Conservation (phyloP, 2,329 filamentous ascomycete genomes). For the Phyllosticta citrichinensis region DNA sequence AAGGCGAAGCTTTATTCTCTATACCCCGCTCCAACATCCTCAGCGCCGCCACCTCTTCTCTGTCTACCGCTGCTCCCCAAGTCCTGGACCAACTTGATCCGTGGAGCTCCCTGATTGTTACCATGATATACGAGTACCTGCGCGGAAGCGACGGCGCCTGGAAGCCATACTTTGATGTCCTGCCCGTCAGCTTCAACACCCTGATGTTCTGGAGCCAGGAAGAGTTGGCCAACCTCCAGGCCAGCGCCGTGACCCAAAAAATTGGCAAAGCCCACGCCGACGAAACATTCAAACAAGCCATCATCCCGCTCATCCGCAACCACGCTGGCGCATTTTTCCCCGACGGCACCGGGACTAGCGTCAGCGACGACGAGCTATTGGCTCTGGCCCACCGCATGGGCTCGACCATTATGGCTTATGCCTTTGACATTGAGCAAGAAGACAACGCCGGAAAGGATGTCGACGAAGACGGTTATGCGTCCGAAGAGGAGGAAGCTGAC, state of each 20-base stretch:
- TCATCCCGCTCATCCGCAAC: conserved; percentile 43
- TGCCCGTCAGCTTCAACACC: conserved; percentile 65
- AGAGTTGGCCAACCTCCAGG: conserved; percentile 65
- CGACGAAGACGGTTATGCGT: conserved; percentile 43
- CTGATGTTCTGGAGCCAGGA: conserved; percentile 77
- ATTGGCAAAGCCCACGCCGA: conserved; percentile 68
- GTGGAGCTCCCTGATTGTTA: conserved; percentile 56
- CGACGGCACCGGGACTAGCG: conserved; percentile 20
- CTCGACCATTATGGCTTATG: conserved; percentile 84
- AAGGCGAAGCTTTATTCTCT: conserved; percentile 70
- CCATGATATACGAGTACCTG: conserved; percentile 69
- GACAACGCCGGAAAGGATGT: conserved; percentile 39
- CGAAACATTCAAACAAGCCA: conserved; percentile 50
- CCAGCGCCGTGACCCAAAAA: conserved; percentile 64
- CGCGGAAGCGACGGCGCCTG: conserved; percentile 53
- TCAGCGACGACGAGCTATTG: conserved; percentile 39
- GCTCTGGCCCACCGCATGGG: conserved; percentile 67
- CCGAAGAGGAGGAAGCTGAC: conserved; percentile 38
- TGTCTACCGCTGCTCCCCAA: conserved; percentile 44
- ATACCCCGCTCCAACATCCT: conserved; percentile 66
- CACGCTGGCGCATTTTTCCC: conserved; percentile 30
- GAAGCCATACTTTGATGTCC: conserved; percentile 67
- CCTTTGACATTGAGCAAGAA: conserved; percentile 64
- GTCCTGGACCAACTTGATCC: conserved; percentile 28
- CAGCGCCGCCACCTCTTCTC: conserved; percentile 59